phyloP scores from a whole-genome alignment of 2,329 filamentous ascomycete species.

The Plenodomus tracheiphilus region DNA sequence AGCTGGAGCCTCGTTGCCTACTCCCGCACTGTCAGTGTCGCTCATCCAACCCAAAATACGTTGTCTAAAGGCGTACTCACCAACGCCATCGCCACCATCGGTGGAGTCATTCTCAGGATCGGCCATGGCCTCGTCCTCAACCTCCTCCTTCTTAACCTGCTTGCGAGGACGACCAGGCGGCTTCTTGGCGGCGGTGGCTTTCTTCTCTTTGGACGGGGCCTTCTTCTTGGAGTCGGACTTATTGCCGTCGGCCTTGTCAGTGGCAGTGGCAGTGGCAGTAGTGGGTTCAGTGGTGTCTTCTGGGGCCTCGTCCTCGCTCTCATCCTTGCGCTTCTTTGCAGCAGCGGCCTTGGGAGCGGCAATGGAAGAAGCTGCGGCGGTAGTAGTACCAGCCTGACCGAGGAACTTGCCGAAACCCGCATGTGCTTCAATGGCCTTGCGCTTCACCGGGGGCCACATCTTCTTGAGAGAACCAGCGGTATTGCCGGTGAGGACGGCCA shows the following conservation, averaged over 20 bases:
- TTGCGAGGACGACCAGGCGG: slow-evolving; percentile 20
- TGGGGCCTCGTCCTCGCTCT: slow-evolving; percentile 6
- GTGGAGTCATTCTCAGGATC: slow-evolving; percentile 7
- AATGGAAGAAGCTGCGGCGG: slow-evolving; percentile 3
- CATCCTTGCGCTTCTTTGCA: slow-evolving; percentile 30
- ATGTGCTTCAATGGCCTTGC: slow-evolving; percentile 30
- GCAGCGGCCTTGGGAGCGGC: slow-evolving; percentile 9
- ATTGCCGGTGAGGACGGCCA: slow-evolving; percentile 33
- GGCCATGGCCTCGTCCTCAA: slow-evolving; percentile 5
- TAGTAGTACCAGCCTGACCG: slow-evolving; percentile 4
- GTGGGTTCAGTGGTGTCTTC: neutral
- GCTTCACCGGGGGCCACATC: slow-evolving; percentile 39
- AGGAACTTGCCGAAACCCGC: slow-evolving; percentile 29
- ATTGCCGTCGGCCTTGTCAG: slow-evolving; percentile 1
- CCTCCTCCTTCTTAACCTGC: slow-evolving; percentile 25
- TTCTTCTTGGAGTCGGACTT: slow-evolving; percentile 16
- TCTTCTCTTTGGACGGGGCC: slow-evolving; percentile 7
- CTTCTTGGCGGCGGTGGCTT: slow-evolving; percentile 19
- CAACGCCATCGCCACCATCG: slow-evolving; percentile 18
- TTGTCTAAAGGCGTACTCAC: slow-evolving; percentile 16
- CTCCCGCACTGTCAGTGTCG: slow-evolving; percentile 12
- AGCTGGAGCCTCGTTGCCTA: slow-evolving; percentile 5
- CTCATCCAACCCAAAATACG: slow-evolving; percentile 7
- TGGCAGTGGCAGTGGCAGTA: neutral
- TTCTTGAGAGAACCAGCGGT: slow-evolving; percentile 38